Base-by-base conservation (phyloP, 768 basidiomycete species). In the Phaffia australis region DNA sequence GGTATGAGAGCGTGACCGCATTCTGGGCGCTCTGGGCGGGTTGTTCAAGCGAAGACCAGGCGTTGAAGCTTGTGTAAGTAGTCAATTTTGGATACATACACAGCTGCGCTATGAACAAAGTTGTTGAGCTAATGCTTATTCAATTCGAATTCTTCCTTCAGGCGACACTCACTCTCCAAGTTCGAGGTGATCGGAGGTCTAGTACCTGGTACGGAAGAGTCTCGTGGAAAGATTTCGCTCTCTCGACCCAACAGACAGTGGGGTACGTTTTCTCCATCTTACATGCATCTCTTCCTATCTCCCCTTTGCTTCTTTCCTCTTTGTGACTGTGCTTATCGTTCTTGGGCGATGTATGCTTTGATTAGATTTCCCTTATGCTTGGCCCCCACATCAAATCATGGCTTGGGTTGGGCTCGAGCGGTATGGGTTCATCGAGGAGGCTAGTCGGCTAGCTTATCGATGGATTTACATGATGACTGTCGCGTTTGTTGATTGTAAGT, bases 341-440 rank as follows among this genome's bases (percentile, higher is more conserved):
- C 47, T 30, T 47, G 50, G 25, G 50, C 35, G 56, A 57, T 60
- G 48, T 48, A 42, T 29, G 58, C 29, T 29, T 64, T 61, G 35
- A 42, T 5, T 46, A 65, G 65, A 67, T 50, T 67, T 67, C 66
- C 66, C 66, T 5, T 67, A 61, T 48, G 66, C 66, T 68, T 85
- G 85, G 89, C 89, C 89, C n/a, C 89, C 92, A 58, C 92, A 97
- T 76, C 94, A 98, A 77, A 95, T 98, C 74, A 97, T 98, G 88
- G 80, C 87, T 1, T 99, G 94, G 94, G 91, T 97, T 61, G 94
- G 92, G 51, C 81, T 98, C 27, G 91, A 95, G 71, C 85, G 94
- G 62, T 99, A 99, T 74, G 94, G 94, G 1, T 95, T 91, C 75
- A 79, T 88, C 3, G 89, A 94, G 69, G 92, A 95, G 70, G 89